These are phyloP conservation scores for Funneliformis caledonium DNA, from an alignment of 371 early-diverging fungal genomes.

Conservation along the genomic window DNA sequence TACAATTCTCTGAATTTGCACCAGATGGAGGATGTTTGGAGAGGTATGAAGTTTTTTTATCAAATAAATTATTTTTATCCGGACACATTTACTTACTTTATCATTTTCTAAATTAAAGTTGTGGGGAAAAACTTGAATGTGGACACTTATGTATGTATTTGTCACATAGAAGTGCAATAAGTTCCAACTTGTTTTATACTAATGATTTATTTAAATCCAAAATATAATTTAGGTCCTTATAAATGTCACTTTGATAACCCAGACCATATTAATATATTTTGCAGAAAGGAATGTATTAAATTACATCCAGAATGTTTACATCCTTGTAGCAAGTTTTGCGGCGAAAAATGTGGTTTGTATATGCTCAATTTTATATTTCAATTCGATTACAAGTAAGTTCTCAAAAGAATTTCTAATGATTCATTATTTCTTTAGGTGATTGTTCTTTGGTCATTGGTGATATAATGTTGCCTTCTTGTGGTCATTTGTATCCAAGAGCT, in stretches of 20 bases:
- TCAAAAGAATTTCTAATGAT: neutral
- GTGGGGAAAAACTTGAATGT: neutral
- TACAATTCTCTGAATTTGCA: conserved; percentile 26
- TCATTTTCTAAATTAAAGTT: neutral
- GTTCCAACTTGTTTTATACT: neutral
- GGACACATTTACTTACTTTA: neutral
- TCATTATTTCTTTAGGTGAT: conserved; percentile 9
- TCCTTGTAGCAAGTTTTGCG: conserved; percentile 48
- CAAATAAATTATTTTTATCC: neutral
- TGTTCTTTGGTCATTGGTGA: conserved; percentile 44
- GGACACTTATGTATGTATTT: neutral
- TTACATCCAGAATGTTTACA: conserved; percentile 47
- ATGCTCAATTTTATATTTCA: too few species aligned
- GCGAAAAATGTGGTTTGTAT: conserved; percentile 48
- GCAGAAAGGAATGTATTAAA: conserved; percentile 50
- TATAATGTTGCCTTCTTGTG: conserved; percentile 43
- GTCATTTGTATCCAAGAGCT: conserved; percentile 41
- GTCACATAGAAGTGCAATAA: neutral
- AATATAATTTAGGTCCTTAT: conserved; percentile 36
- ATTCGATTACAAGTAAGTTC: too few species aligned
- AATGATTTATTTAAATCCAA: neutral
- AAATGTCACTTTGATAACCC: conserved; percentile 43
- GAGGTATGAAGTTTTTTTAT: neutral
- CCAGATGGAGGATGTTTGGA: conserved; percentile 52
- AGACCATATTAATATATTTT: conserved; percentile 42